These are phyloP conservation scores for Quercus gilva DNA, from an alignment of 306 rosid genomes.

Conservation along the genomic window DNA sequence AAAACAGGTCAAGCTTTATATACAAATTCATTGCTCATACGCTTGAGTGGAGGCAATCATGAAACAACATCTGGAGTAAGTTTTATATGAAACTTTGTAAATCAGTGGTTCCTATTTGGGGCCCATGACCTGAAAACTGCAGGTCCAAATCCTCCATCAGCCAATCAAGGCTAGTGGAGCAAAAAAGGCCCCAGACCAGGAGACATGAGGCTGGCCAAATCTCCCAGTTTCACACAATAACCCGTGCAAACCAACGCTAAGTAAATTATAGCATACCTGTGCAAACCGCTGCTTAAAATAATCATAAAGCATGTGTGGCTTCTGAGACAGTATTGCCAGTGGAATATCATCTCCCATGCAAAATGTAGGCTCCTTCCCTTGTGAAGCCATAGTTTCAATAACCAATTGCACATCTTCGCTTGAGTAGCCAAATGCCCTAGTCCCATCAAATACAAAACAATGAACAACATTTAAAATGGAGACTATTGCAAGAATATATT, in stretches of 20 bases:
- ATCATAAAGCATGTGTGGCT: slow-evolving; percentile 89
- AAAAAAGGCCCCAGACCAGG: not conserved
- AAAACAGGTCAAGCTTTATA: not conserved
- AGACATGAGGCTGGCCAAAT: not conserved
- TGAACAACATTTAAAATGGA: slow-evolving; percentile 28
- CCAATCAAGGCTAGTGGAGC: too few species aligned
- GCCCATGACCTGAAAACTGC: too few species aligned
- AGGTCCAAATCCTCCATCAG: too few species aligned
- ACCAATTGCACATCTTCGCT: slow-evolving; percentile 99
- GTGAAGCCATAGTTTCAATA: slow-evolving; percentile 93
- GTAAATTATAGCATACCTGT: slow-evolving; percentile 56
- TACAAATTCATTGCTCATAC: not conserved
- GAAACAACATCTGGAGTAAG: not conserved
- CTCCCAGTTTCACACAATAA: not conserved
- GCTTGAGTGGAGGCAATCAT: not conserved
- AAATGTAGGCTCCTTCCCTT: slow-evolving; percentile 99
- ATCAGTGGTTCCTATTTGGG: too few species aligned
- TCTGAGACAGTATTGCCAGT: slow-evolving; percentile 87
- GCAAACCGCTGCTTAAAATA: slow-evolving; percentile 98
- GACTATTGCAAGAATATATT: slow-evolving; percentile 12
- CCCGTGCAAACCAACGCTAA: not conserved
- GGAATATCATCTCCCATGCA: slow-evolving; percentile 99
- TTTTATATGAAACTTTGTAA: not conserved
- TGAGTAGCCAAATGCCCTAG: slow-evolving; percentile 98
- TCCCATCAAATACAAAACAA: slow-evolving; percentile 36